Evolutionary conservation across 2,329 filamentous ascomycete genomes (phyloP), one percentile per base, ranked within the genome.

Genomic region (Colletotrichum lentis): DNA sequence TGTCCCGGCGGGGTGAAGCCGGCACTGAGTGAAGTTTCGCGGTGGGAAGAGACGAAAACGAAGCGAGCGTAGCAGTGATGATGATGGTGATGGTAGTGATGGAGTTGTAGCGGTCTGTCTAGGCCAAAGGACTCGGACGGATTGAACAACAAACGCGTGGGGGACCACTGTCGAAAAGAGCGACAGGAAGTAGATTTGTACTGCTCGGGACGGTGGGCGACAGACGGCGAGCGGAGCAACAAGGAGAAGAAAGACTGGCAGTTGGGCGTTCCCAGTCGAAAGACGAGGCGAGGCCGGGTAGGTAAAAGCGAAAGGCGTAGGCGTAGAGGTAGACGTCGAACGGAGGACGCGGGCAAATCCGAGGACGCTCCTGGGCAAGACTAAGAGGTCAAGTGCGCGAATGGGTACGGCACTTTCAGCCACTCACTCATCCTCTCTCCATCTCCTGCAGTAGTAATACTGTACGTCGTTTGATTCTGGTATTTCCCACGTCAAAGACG

Each of bases 141-240:
- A 16, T 22, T 37, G 41, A 49, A n/a, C 31, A 27, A 12, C 11
- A 35, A 59, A 37, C 20, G 7, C 24, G 35, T 50, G 11, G 3
- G 12, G 1, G 18, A 43, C 31, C 31, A 35, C 1, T 14, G 50
- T n/a, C 39, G 8, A 50, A 43, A 37, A 31, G 62, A 56, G 55
- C 37, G 49, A 52, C 49, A 41, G 22, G 43, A 35, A 50, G 52
- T 56, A 22, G 55, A 66, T 69, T 56, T 59, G 55, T 69, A 65
- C 27, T 47, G 54, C 41, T 47, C 41, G n/a, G 16, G 11, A 22
- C 22, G 43, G 39, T 24, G 10, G 44, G 39, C 24, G 52, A 66
- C 31, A 10, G 31, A 35, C 31, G 37, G 66, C 37, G 57, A 53
- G 27, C 31, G 31, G 27, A 53, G 18, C 46, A 10, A 44, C 22